Evolutionary conservation across 2,329 filamentous ascomycete genomes (phyloP).

Genomic region (Hymenoscyphus repandus): DNA sequence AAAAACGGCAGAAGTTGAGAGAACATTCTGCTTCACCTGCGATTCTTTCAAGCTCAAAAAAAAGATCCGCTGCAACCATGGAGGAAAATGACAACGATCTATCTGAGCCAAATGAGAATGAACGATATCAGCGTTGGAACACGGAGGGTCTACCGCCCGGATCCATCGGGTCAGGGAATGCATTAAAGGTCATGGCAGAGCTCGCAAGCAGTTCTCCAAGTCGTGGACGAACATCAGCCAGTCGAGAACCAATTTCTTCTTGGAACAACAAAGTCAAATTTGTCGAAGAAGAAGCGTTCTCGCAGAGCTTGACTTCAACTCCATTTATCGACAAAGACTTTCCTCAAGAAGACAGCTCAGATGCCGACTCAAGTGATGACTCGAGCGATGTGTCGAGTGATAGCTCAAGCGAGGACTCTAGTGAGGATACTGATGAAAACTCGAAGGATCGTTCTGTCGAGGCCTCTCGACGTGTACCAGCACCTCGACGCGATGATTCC

Average conservation of each 20-base stretch:
- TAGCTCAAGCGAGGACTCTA: slow-evolving; percentile 6
- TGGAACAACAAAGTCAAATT: slow-evolving; percentile 26
- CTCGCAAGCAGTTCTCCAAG: slow-evolving; percentile 16
- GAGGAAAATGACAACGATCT: slow-evolving; percentile 10
- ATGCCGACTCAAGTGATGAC: slow-evolving; percentile 9
- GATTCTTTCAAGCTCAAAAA: slow-evolving; percentile 12
- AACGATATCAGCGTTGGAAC: slow-evolving; percentile 31
- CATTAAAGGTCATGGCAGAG: slow-evolving; percentile 26
- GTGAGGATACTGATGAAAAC: slow-evolving; percentile 1
- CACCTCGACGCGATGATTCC: not conserved
- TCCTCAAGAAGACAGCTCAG: slow-evolving; percentile 11
- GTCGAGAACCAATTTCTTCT: slow-evolving; percentile 15
- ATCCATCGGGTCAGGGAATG: slow-evolving; percentile 28
- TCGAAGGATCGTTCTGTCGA: not conserved
- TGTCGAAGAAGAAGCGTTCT: slow-evolving; percentile 13
- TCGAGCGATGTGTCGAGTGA: slow-evolving; percentile 9
- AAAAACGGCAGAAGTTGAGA: not conserved
- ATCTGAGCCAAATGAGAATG: slow-evolving; percentile 20
- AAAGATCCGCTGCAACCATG: slow-evolving; percentile 9
- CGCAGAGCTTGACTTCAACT: slow-evolving; percentile 20
- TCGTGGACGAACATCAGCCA: slow-evolving; percentile 3
- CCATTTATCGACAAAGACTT: slow-evolving; percentile 27
- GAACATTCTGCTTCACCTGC: slow-evolving; percentile 5
- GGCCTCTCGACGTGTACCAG: not conserved
- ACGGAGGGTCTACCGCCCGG: slow-evolving; percentile 29